Evolutionary conservation across 768 basidiomycete species (phyloP), one percentile per base, ranked within the genome.

Genomic region (Tubosaeta brunneosetosa): DNA sequence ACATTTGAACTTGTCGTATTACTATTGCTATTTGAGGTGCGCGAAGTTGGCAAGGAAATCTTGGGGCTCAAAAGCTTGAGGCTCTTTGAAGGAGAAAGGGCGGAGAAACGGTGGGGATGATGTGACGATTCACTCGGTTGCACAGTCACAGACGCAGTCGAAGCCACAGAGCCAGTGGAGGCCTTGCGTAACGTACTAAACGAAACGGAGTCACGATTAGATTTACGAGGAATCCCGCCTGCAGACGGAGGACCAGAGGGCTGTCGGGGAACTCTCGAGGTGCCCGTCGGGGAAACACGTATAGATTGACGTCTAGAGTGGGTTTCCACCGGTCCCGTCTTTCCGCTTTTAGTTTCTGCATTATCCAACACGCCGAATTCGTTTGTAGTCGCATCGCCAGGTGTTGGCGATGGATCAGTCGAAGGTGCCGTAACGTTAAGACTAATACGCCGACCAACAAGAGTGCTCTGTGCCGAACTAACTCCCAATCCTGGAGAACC

Each of bases 311-410:
- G 84, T 52, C 78, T 78, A 2, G 65, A 59, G 1, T 72, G 61
- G 17, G 74, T 59, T 6, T 71, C 67, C 8, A 75, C 67, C 55
- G 47, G 46, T 40, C 50, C 50, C 31, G 52, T 14, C 50, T 81
- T 84, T 16, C 73, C 70, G 33, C 72, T 74, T 46, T 77, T 71
- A 6, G 66, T 66, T 54, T 85, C 83, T 6, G 77, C 73, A 57
- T 73, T 76, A 55, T 91, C 88, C 49, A 92, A 74, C 16, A 94
- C 82, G 31, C 91, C 91, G 63, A 93, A 93, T 67, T 93, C 91
- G 59, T 83, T 87, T 36, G 78, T 74, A 6, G 71, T 73, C 17
- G 74, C 72, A 25, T 69, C 72, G 34, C 64, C 67, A 26, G 65
- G 67, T 19, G 78, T 79, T 4, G 88, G 86, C 10, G 87, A 88